Evolutionary conservation across 1,139 yeast species (phyloP), one percentile per base, ranked within the genome.

Genomic region (Meyerozyma elateridarum): DNA sequence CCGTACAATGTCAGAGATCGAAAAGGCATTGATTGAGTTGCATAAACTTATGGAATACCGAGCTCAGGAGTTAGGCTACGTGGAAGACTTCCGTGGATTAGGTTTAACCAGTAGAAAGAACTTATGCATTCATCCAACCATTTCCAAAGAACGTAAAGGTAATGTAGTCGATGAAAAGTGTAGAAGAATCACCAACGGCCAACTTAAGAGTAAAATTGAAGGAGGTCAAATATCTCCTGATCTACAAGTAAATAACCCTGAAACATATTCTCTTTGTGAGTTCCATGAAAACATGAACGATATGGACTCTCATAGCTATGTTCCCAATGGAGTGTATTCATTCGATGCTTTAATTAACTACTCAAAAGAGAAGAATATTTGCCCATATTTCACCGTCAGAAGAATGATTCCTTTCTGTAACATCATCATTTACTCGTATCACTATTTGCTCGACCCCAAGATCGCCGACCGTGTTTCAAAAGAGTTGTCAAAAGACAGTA

Each of bases 1-100:
- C 5, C 97, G 99, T 72, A 91, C 99, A 22, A 91, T 91, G 98
- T 85, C 96, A 7, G 99, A 91, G 64, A 91, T 91, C 53, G 98
- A 91, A 61, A 91, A 91, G 61, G 97, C 98, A 0, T 64, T 91
- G 54, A 87, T 89, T n/a, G 99, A 91, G 62, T 69, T 93, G 64
- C 81, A 85, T 42, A 79, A 77, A 35, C 66, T 91, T 46, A 91
- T 91, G 98, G 85, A 77, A 34, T 91, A 73, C 53, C 70, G 99
- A 41, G 61, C 91, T 3, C 68, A 76, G 35, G 95, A 85, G 51
- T 65, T 91, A 35, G 97, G 97, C 0, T 76, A 73, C 44, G 81
- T 66, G 19, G 97, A 88, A 54, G 88, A 83, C 35, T 93, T 91
- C 54, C 67, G 97, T 41, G 99, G 98, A 0, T 61, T 91, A 40